These are phyloP conservation scores for Hypoxylon rickii DNA, from an alignment of 495 filamentous ascomycete genomes.

Conservation along the genomic window DNA sequence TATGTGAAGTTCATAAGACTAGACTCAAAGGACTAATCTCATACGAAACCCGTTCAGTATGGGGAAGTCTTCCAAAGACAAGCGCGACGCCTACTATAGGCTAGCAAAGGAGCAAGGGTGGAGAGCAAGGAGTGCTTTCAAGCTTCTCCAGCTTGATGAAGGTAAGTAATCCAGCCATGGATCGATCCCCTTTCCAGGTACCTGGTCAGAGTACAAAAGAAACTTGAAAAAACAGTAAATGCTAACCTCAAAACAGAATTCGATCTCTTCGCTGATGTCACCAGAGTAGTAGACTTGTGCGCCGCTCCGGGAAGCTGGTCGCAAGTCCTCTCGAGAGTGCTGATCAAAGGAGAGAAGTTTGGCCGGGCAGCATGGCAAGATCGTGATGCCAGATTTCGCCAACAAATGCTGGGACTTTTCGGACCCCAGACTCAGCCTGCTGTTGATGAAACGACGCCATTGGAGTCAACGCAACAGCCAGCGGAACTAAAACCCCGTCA, in stretches of 20 bases:
- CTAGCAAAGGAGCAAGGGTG: constrained; percentile 98
- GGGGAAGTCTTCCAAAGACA: constrained; percentile 99
- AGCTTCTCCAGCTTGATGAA: constrained; percentile 93
- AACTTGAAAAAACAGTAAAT: background rate
- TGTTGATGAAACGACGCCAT: constrained; percentile 32
- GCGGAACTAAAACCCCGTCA: constrained; percentile 59
- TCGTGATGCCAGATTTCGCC: constrained; percentile 66
- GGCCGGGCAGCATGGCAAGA: constrained; percentile 84
- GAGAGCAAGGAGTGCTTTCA: constrained; percentile 95
- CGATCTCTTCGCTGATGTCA: constrained; percentile 84
- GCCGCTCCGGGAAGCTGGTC: constrained; percentile 96
- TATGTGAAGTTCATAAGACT: too few relatives aligned
- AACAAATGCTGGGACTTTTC: constrained; percentile 56
- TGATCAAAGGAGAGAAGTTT: constrained; percentile 91
- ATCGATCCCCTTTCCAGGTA: background rate
- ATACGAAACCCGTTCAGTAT: too few relatives aligned
- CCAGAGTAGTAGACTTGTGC: constrained; percentile 94
- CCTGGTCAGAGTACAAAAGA: background rate
- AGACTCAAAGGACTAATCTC: too few relatives aligned
- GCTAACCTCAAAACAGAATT: constrained; percentile 62
- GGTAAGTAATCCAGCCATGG: too few relatives aligned
- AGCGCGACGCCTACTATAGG: constrained; percentile 96
- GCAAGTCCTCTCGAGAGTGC: constrained; percentile 87
- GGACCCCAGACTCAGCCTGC: constrained; percentile 24
- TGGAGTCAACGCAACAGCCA: constrained; percentile 4